Evolutionary conservation across 305 asterid genomes (phyloP).

Genomic region (Euphrasia arctica): DNA sequence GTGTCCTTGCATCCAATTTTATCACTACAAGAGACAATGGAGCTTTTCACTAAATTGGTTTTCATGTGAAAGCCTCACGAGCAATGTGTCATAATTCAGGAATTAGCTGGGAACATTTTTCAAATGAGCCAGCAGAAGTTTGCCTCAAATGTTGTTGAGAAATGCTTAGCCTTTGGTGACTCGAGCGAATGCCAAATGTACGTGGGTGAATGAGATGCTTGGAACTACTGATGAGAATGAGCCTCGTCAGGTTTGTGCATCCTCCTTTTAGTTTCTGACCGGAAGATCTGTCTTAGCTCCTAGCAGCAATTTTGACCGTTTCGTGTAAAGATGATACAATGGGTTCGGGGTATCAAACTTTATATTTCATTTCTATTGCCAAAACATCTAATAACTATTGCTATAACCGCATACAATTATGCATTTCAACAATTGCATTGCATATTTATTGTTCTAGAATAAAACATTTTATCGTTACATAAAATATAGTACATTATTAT

Average conservation of each 20-base stretch:
- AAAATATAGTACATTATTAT: too few relatives aligned
- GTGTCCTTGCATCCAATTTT: too few relatives aligned
- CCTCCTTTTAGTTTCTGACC: not conserved
- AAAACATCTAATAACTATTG: not conserved
- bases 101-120: conserved; percentile 56
- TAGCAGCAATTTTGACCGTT: not conserved
- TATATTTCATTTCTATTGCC: not conserved
- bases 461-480: too few relatives aligned
- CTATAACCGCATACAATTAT: not conserved
- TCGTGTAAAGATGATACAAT: not conserved
- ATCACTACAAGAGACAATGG: too few relatives aligned
- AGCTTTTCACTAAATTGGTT: too few relatives aligned
- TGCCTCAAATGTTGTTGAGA: conserved; percentile 65
- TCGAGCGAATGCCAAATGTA: conserved; percentile 40
- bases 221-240: conserved; percentile 67
- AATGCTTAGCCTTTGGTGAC: conserved; percentile 52
- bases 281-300: not conserved
- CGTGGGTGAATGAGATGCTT: conserved; percentile 57
- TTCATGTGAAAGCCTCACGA: conserved; percentile 40
- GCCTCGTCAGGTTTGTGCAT: conserved; percentile 54
- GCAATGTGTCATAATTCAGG: conserved; percentile 48
- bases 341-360: too few relatives aligned
- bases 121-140: conserved; percentile 71
- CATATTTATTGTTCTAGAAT: too few relatives aligned
- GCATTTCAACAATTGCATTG: not conserved